Base-by-base conservation (phyloP, 768 basidiomycete species). In the Solioccasus polychromus region DNA sequence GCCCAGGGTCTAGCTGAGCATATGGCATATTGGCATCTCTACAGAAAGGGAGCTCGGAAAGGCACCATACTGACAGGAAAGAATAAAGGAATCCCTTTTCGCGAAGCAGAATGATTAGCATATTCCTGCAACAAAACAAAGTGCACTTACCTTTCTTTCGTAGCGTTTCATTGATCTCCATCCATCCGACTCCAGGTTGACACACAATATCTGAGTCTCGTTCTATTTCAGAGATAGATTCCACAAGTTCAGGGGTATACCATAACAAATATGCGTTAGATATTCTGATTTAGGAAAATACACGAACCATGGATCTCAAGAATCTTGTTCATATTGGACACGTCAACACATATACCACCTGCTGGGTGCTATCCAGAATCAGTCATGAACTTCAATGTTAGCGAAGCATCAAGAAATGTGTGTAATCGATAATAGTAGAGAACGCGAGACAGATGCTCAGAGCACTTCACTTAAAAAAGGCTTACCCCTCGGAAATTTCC, bases 301-400 rank as follows among this genome's bases (percentile, higher is more conserved):
- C 8, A 57, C 70, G 24, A 48, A 85, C 86, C 83, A 56, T 90
- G 77, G 35, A 93, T 82, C 34, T 75, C 76, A 4, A 94, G 54
- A 40, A 94, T 85, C 42, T 76, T 74, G 61, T 92, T 76, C 92
- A 96, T 95, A 8, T 68, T 63, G 1, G 79, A 79, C 67, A 93
- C 67, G 57, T 93, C 88, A 14, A 94, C 68, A 46, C 87, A 92
- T 32, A 95, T 90, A 0, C 89, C 83, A 9, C 83, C 83, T 8
- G 48, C 36, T 24, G 42, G 37, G 41, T 53, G 53, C 60, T 61
- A 37, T 35, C 15, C 22, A 31, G 7, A n/a, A 9, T 52, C 24
- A 57, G 51, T 19, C 23, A 18, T 2, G 19, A n/a, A n/a, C n/a
- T n/a, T n/a, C n/a, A n/a, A n/a, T n/a, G n/a, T n/a, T n/a, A n/a